A percentile compares a stretch with the other conserved stretches of the same genome.
These are phyloP conservation scores for Salix caprea DNA, from an alignment of 345 rosid species.

Conservation along the genomic window DNA sequence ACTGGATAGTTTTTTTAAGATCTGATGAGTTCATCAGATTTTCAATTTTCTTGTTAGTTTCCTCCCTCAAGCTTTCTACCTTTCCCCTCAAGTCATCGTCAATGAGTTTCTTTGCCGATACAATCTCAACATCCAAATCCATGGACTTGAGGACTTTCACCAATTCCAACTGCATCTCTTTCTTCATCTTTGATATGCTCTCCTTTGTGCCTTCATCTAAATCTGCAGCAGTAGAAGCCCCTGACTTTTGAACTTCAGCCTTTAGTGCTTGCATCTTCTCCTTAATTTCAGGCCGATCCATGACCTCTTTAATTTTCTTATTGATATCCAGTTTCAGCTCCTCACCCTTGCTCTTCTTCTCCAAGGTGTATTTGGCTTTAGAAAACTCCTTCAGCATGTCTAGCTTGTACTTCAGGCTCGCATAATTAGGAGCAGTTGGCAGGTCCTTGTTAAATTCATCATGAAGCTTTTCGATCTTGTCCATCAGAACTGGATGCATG, in stretches of 20 bases:
- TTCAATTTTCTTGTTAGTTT: constrained; percentile 52
- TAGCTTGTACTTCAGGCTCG: constrained; percentile 58
- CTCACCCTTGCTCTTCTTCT: constrained; percentile 31
- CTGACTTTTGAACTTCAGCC: constrained; percentile 46
- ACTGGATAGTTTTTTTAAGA: constrained; percentile 53
- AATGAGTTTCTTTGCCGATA: constrained; percentile 28
- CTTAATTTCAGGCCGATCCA: constrained; percentile 51
- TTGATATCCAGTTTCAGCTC: constrained; percentile 46
- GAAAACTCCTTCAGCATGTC: constrained; percentile 67
- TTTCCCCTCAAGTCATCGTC: constrained; percentile 35
- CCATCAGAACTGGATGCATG: constrained; percentile 49
- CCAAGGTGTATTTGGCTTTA: constrained; percentile 45
- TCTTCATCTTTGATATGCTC: constrained; percentile 40
- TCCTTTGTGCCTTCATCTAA: constrained; percentile 52
- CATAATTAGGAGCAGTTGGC: constrained; percentile 55
- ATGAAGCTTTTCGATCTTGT: constrained; percentile 61
- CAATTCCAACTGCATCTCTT: constrained; percentile 55
- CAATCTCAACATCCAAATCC: constrained; percentile 51
- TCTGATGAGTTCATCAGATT: constrained; percentile 48
- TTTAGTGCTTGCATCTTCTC: constrained; percentile 59
- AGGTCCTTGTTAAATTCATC: constrained; percentile 53
- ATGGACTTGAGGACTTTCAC: constrained; percentile 42
- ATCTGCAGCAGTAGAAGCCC: constrained; percentile 52
- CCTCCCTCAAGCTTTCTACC: constrained; percentile 46
- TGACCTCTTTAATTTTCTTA: constrained; percentile 53